A percentile compares a stretch with the other conserved stretches of the same genome.
Conservation (phyloP, 228 moss, liverwort and hornwort species). For the Sphagnum fallax region DNA sequence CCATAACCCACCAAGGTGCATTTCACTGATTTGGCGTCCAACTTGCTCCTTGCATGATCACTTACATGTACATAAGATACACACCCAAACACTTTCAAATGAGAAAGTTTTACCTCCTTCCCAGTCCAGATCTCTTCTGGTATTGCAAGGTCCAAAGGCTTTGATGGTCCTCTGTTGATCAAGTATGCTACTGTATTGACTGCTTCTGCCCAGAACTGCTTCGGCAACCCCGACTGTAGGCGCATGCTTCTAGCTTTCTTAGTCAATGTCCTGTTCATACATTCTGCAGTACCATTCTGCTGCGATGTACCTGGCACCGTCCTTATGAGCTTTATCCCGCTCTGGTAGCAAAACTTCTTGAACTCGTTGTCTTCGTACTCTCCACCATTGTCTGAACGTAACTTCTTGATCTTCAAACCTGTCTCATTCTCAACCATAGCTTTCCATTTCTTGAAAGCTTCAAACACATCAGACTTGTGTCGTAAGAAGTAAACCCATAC, state of each 20-base stretch:
- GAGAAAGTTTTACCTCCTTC: neutral
- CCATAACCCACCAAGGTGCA: conserved; percentile 1
- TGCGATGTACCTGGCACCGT: neutral
- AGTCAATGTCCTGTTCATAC: neutral
- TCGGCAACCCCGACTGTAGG: neutral
- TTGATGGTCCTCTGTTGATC: neutral
- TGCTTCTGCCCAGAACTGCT: conserved; percentile 1
- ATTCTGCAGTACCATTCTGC: conserved; percentile 1
- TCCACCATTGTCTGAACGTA: conserved; percentile 3
- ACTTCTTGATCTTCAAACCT: conserved; percentile 1
- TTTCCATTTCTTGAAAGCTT: too few relatives aligned
- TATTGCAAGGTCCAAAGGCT: neutral
- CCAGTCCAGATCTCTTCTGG: too few relatives aligned
- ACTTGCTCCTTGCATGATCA: neutral
- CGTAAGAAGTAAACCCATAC: too few relatives aligned
- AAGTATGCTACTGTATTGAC: neutral
- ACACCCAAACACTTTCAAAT: conserved; percentile 4
- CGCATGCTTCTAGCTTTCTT: neutral
- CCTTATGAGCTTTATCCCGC: neutral
- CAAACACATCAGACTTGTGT: too few relatives aligned
- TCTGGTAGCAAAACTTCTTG: neutral
- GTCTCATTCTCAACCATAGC: neutral
- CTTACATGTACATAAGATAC: conserved; percentile 1
- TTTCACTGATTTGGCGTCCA: conserved; percentile 2
- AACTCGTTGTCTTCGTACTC: neutral